These are phyloP conservation scores for Athelia psychrophila DNA, from an alignment of 1,284 basidiomycete species.

Conservation along the genomic window DNA sequence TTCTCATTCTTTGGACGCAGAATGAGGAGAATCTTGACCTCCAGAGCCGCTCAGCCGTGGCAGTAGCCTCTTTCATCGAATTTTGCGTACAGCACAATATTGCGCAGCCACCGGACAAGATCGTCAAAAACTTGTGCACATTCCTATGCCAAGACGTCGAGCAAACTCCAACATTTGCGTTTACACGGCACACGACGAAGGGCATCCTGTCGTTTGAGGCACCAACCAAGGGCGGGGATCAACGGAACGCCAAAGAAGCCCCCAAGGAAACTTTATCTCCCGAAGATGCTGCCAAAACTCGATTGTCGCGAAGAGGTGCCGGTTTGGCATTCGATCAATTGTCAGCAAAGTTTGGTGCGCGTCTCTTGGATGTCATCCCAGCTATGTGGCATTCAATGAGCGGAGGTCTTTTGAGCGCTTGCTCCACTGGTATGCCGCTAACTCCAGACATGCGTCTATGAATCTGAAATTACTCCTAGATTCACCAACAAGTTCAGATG, in stretches of 20 bases:
- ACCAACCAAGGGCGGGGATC: slow-evolving; percentile 27
- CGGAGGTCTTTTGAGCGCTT: slow-evolving; percentile 72
- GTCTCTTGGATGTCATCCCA: slow-evolving; percentile 76
- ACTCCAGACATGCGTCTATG: background rate
- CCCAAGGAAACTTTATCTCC: slow-evolving; percentile 37
- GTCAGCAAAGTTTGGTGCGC: slow-evolving; percentile 74
- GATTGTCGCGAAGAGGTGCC: slow-evolving; percentile 79
- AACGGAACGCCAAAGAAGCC: slow-evolving; percentile 43
- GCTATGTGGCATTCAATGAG: slow-evolving; percentile 95
- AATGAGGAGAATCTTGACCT: slow-evolving; percentile 89
- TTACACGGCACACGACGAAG: slow-evolving; percentile 53
- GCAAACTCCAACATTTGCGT: slow-evolving; percentile 87
- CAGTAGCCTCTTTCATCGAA: slow-evolving; percentile 86
- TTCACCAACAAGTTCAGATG: slow-evolving; percentile 53
- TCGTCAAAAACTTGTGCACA: slow-evolving; percentile 96
- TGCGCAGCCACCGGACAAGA: slow-evolving; percentile 79
- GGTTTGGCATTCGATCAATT: slow-evolving; percentile 80
- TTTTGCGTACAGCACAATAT: slow-evolving; percentile 75
- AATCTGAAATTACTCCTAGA: slow-evolving; percentile 31
- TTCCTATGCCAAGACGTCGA: slow-evolving; percentile 94
- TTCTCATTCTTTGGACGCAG: slow-evolving; percentile 34
- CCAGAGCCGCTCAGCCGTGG: slow-evolving; percentile 86
- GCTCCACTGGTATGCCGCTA: slow-evolving; percentile 50
- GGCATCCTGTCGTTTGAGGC: slow-evolving; percentile 80
- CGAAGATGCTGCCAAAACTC: slow-evolving; percentile 53